phyloP scores from a whole-genome alignment of 352 stramenopile genomes.

The Pythium chondricola region DNA sequence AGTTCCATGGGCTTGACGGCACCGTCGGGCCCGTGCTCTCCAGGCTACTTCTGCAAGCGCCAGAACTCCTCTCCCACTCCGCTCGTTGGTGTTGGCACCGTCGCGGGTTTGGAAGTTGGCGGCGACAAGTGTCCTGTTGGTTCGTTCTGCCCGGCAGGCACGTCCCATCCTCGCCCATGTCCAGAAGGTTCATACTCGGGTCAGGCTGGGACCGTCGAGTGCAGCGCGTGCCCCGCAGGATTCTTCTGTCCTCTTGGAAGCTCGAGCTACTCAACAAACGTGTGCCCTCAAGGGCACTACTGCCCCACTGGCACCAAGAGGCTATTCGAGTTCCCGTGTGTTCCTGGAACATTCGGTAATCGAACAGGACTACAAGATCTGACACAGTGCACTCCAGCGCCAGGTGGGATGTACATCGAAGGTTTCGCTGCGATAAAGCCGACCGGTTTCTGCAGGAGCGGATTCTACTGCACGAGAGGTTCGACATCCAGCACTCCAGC shows the following conservation, averaged over 20 bases:
- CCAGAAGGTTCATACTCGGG: conserved; percentile 60
- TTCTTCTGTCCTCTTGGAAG: conserved; percentile 35
- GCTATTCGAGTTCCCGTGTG: conserved; percentile 59
- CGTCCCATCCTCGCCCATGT: conserved; percentile 51
- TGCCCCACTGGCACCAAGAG: conserved; percentile 62
- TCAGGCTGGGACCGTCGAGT: conserved; percentile 20
- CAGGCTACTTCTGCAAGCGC: conserved; percentile 31
- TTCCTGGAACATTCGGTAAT: conserved; percentile 71
- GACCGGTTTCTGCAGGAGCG: conserved; percentile 55
- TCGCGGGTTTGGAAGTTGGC: neutral
- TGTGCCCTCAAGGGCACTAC: conserved; percentile 78
- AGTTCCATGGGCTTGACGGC: conserved; percentile 22
- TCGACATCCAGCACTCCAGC: conserved; percentile 48
- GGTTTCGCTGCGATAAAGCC: conserved; percentile 37
- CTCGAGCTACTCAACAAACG: conserved; percentile 30
- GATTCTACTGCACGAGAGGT: conserved; percentile 78
- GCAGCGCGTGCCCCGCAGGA: conserved; percentile 25
- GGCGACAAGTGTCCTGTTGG: conserved; percentile 54
- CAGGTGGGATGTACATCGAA: conserved; percentile 62
- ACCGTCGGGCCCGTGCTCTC: conserved; percentile 30
- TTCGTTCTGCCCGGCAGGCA: conserved; percentile 70
- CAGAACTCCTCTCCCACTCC: conserved; percentile 5
- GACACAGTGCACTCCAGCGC: conserved; percentile 55
- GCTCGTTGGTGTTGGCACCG: neutral
- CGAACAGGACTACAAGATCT: conserved; percentile 31